A percentile compares a stretch with the other conserved stretches of the same genome.
These are phyloP conservation scores for Effrenium voratum DNA, from an alignment of 73 alveolate genomes.

Conservation along the genomic window DNA sequence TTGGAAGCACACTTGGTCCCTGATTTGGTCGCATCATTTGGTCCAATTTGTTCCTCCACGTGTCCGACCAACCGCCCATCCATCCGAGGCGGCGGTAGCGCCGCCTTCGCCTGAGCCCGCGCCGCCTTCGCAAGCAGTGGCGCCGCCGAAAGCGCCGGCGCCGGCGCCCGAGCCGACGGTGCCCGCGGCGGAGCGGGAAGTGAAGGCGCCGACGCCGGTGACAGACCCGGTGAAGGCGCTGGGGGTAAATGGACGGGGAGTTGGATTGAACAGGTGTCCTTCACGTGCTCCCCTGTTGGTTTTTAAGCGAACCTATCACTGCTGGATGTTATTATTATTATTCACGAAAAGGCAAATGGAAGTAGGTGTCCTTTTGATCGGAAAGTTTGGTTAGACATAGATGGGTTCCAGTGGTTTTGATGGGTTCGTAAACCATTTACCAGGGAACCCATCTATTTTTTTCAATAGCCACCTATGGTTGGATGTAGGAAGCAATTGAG, in stretches of 20 bases:
- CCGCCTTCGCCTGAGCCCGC: not conserved
- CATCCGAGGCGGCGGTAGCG: not conserved
- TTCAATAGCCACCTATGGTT: too few species aligned
- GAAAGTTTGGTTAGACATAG: not conserved
- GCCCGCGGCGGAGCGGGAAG: not conserved
- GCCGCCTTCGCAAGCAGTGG: not conserved
- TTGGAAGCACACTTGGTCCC: too few species aligned
- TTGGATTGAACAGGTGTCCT: not conserved
- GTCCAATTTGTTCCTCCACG: too few species aligned
- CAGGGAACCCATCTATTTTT: too few species aligned
- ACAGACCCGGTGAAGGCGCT: conserved; percentile 48
- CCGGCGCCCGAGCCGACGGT: not conserved
- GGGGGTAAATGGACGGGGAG: not conserved
- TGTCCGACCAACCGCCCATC: too few species aligned
- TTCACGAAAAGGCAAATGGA: not conserved
- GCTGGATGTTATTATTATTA: not conserved
- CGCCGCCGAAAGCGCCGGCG: not conserved
- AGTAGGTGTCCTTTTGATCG: not conserved
- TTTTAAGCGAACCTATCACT: not conserved
- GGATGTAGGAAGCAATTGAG: too few species aligned
- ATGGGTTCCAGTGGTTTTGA: not conserved
- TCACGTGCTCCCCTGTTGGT: not conserved
- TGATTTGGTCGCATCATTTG: too few species aligned
- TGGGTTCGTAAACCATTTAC: not conserved
- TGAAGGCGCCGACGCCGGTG: conserved; percentile 41